Conservation (phyloP, 345 rosid species). For the Melaleuca alternifolia region DNA sequence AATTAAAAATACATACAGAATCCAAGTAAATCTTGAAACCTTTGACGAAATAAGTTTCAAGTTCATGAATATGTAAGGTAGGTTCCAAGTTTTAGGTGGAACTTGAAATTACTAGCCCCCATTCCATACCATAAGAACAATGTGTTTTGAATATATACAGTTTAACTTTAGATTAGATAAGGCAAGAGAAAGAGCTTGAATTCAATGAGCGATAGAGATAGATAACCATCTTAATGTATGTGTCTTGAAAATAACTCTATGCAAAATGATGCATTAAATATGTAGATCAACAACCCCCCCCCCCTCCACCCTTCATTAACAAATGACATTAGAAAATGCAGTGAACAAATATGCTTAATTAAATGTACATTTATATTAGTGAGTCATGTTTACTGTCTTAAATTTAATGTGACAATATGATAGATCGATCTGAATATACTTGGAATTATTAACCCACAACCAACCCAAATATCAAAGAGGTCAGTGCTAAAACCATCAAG, state of each 20-base stretch:
- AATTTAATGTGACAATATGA: not conserved
- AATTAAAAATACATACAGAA: too few species aligned
- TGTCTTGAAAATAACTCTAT: not conserved
- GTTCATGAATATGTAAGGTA: too few species aligned
- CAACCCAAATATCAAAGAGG: not conserved
- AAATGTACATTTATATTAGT: not conserved
- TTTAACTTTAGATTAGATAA: not conserved
- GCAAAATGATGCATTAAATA: not conserved
- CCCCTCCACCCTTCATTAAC: too few species aligned
- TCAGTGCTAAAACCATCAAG: not conserved
- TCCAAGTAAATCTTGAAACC: too few species aligned
- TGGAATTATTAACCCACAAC: not conserved
- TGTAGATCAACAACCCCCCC: too few species aligned
- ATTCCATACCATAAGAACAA: not conserved
- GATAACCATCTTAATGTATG: not conserved
- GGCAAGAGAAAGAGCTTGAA: accelerated
- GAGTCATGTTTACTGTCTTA: not conserved
- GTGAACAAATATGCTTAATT: accelerated
- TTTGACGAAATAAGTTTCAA: too few species aligned
- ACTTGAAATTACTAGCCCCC: too few species aligned
- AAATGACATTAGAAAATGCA: too few species aligned
- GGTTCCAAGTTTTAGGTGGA: too few species aligned
- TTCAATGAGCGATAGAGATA: not conserved
- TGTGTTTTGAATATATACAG: not conserved
- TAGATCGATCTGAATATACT: not conserved